Base-by-base conservation (phyloP, 257 asterid species). In the Osmanthus fragrans region DNA sequence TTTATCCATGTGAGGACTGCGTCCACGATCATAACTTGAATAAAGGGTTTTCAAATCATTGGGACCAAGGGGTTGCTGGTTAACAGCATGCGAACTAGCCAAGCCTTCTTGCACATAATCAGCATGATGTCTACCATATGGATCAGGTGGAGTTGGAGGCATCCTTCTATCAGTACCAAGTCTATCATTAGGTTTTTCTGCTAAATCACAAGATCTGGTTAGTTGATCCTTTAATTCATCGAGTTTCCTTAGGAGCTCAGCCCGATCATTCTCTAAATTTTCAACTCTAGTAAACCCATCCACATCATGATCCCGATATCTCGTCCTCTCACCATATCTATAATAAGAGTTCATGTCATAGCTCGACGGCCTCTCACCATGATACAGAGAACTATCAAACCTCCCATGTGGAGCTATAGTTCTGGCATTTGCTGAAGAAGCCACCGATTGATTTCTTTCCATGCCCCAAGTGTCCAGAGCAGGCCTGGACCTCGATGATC, bases 191-290 rank as follows among this genome's bases (percentile, higher is more conserved):
- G 91, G 87, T 63, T 85, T 88, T 58, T 88, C 94, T 0, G 81
- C 72, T 70, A 86, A 76, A 33, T 93, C 93, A 84, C 94, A 84
- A 40, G 96, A 89, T 60, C 89, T 83, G 25, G 88, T 87, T 58
- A 95, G 85, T 75, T 92, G 95, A 81, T 90, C 90, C 69, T 89
- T 88, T 82, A 95, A 83, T 73, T 91, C 97, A 65, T 91, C 97
- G 11, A 95, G 97, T 84, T 86, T 95, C 80, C 87, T 88, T 7
- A 95, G 80, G 71, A 95, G 94, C 83, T 93, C 98, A 0, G 88
- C 95, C 73, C 97, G 88, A 42, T 91, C 91, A 40, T 86, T 86
- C 74, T 90, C 99, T 66, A 92, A 78, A 80, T 78, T 85, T 76
- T 87, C 86, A n/a, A 89, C 88, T 71, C 90, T 82, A 65, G 84